Conservation (phyloP, 164 flowering plant genomes). For the Chloranthus sessilifolius region DNA sequence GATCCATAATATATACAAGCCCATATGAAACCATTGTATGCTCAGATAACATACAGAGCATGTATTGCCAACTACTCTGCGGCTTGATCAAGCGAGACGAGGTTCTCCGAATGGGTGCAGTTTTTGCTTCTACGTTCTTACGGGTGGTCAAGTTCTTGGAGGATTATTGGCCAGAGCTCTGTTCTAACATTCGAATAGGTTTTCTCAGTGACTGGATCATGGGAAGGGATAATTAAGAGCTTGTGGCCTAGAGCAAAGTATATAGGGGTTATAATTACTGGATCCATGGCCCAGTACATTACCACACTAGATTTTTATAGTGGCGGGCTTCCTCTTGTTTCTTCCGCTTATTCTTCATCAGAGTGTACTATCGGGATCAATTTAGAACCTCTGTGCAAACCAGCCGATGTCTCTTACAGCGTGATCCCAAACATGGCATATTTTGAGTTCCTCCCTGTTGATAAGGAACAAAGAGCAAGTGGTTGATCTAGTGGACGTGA, state of each 20-base stretch:
- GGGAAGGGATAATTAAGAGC: constrained; percentile 56
- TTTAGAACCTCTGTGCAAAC: constrained; percentile 51
- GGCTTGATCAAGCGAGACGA: constrained; percentile 48
- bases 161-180: constrained; percentile 46
- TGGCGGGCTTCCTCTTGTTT: constrained; percentile 52
- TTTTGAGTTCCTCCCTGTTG: constrained; percentile 58
- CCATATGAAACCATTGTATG: constrained; percentile 54
- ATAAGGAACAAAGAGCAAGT: constrained; percentile 26
- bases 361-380: constrained; percentile 69
- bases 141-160: constrained; percentile 65
- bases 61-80: constrained; percentile 77
- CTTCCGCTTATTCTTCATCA: constrained; percentile 69
- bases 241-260: constrained; percentile 72
- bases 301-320: constrained; percentile 55
- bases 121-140: constrained; percentile 72
- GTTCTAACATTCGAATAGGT: constrained; percentile 52
- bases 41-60: constrained; percentile 56
- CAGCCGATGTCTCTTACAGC: constrained; percentile 55
- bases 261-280: constrained; percentile 65
- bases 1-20: constrained; percentile 31
- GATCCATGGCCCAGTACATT: constrained; percentile 72
- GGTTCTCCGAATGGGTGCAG: constrained; percentile 73
- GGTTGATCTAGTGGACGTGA: constrained; percentile 54
- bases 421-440: constrained; percentile 72
- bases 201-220: constrained; percentile 42